Percentiles rank a stretch among this genome's conserved stretches.
These are phyloP conservation scores for Artomyces pyxidatus DNA, from an alignment of 768 basidiomycete species.

Conservation along the genomic window DNA sequence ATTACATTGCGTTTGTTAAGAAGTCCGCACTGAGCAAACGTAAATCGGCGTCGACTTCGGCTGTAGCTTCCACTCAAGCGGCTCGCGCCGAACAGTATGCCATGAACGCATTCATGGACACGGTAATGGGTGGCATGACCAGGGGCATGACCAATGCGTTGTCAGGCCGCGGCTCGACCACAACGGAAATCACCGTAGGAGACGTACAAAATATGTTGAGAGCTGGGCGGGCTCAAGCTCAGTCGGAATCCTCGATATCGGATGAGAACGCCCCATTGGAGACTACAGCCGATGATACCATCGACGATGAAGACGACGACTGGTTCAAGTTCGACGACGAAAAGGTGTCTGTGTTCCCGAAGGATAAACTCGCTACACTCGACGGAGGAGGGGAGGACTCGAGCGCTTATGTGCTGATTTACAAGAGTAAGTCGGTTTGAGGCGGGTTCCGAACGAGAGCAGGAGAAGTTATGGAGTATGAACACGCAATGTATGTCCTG, in stretches of 20 bases:
- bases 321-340: slow-evolving; percentile 99
- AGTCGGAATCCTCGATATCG: not conserved
- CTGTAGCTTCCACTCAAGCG: slow-evolving; percentile 1
- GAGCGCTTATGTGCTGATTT: slow-evolving; percentile 83
- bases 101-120: not conserved
- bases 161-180: too few relatives aligned
- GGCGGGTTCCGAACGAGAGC: too few relatives aligned
- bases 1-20: slow-evolving; percentile 91
- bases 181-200: too few relatives aligned
- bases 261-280: slow-evolving; percentile 5
- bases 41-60: not conserved
- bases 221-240: too few relatives aligned
- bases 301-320: slow-evolving; percentile 61
- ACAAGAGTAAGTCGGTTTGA: slow-evolving; percentile 46
- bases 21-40: slow-evolving; percentile 53
- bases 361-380: slow-evolving; percentile 74
- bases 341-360: slow-evolving; percentile 79
- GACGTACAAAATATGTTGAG: too few relatives aligned
- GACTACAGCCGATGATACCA: slow-evolving; percentile 3
- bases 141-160: too few relatives aligned
- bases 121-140: not conserved
- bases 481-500: too few relatives aligned
- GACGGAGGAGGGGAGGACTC: slow-evolving; percentile 93
- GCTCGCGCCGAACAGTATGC: not conserved
- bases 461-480: too few relatives aligned